Evolutionary conservation across 108 stramenopile genomes (phyloP), one percentile per base, ranked within the genome.

Genomic region (Cyclotella atomus): DNA sequence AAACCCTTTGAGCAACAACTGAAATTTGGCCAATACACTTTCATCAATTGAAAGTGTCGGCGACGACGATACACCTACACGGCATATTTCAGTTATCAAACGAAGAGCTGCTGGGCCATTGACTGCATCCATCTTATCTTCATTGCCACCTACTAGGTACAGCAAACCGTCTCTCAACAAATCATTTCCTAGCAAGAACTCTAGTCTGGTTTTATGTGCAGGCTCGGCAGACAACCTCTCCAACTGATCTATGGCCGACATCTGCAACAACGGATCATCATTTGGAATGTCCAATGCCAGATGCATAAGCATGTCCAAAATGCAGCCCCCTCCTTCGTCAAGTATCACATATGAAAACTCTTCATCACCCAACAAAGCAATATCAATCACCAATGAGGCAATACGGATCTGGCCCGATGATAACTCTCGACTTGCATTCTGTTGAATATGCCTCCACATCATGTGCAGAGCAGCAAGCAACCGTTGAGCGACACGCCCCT

Each of bases 91-190:
- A 16, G 77, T 65, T 25, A 78, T 25, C 15, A 78, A 44, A 3
- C 65, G 77, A 24, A 78, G 56, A 55, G 77, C 77, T 21, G 77
- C 70, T 25, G 41, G 52, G 21, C 77, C 77, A 60, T 78, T 78
- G 25, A 71, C 64, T 35, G 77, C 46, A 38, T 78, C 77, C 41
- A 65, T 44, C n/a, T 73, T 62, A 35, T 24, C 41, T 49, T 50
- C 59, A 32, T 41, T 41, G 34, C 62, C 32, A 24, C 77, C 77
- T 10, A 78, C 64, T 12, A 78, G 36, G 36, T 30, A 60, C 25
- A 78, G 65, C 25, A 78, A 59, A n/a, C 77, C 77, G 34, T 23
- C 38, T 47, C 70, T 36, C 25, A 78, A 57, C 0, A 43, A 14
- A 50, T 71, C 70, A 66, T 71, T 55, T 17, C 70, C 62, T 0